Evolutionary conservation across 73 alveolate genomes (phyloP), one percentile per base, ranked within the genome.

Genomic region (Paramecium sonneborni): DNA sequence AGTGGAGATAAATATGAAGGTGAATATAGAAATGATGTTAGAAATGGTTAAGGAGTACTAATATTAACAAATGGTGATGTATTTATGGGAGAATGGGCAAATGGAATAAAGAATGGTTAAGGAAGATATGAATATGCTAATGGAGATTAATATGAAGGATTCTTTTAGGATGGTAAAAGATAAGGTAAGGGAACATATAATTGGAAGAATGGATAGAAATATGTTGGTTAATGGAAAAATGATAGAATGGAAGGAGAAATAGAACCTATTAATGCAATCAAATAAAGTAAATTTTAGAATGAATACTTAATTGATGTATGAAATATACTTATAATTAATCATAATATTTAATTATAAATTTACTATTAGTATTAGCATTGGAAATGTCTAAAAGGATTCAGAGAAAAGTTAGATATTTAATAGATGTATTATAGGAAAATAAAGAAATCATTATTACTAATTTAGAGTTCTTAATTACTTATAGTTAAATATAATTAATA

Each of bases 1-100:
- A 76, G 85, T 39, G 97, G 97, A 6, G 95, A 93, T 72, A 91
- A 88, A 85, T 93, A 93, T 74, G 96, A 95, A 70, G 97, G 97
- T 30, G 87, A 91, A 18, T 95, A 67, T 57, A 39, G 91, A 15
- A 38, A 52, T 23, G 74, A 34, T 38, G 38, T 18, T 21, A 56
- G 70, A 18, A 32, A 26, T 52, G 94, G 95, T 14, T 24, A 85
- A 41, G 95, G 95, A 35, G 48, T 52, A 1, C 21, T 85, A 43
- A 37, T 57, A n/a, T 55, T 92, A 24, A 35, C 35, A 15, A 85
- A 85, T 85, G 95, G 95, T n/a, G 92, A 92, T 92, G 57, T 37
- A 34, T 92, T 88, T 67, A 85, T 72, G 41, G 95, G 95, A 24
- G 95, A 92, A 21, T 92, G 92, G 93, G 82, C 48, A 21, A 82